Base-by-base conservation (phyloP, 179 eudicot species). In the Silene noctiflora region DNA sequence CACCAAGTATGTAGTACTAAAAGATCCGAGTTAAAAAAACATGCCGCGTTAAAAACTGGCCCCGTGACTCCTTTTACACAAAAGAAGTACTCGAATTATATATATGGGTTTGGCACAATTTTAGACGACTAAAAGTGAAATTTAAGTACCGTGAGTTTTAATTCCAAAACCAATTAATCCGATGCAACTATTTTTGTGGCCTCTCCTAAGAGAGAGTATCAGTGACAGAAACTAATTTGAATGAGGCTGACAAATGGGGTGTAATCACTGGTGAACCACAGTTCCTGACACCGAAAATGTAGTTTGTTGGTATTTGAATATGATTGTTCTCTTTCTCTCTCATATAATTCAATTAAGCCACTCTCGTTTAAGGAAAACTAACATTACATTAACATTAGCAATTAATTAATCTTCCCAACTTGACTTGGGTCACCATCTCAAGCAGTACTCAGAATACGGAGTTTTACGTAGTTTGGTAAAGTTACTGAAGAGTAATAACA, bases 301-400 rank as follows among this genome's bases (percentile, higher is more conserved):
- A 48, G 74, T 70, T 81, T 81, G 81, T 78, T 78, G 79, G 68
- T 75, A 77, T 83, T 35, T 78, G 86, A 76, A 68, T 53, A 56
- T 75, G 81, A 74, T 70, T 75, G 67, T 9, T 46, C 14, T 59
- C n/a, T 58, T 21, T 24, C 58, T 46, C 31, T 71, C 69, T 74
- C 73, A 39, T 65, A 74, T 75, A 74, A 74, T 78, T 74, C 79
- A 64, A 74, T 68, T 69, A 22, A 53, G 59, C 59, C 44, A 27
- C 42, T 29, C 27, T n/a, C 48, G 60, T 56, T 59, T 51, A 56
- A 62, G 24, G 25, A 35, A 56, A 62, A 51, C 22, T 73, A 55
- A 29, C 68, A 66, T n/a, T 60, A 29, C 55, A 60, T 19, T 25
- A 72, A 22, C 20, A n/a, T 22, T 56, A 42, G 12, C 61, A 75